phyloP scores from a whole-genome alignment of 306 rosid species.

The Cicer judaicum region DNA sequence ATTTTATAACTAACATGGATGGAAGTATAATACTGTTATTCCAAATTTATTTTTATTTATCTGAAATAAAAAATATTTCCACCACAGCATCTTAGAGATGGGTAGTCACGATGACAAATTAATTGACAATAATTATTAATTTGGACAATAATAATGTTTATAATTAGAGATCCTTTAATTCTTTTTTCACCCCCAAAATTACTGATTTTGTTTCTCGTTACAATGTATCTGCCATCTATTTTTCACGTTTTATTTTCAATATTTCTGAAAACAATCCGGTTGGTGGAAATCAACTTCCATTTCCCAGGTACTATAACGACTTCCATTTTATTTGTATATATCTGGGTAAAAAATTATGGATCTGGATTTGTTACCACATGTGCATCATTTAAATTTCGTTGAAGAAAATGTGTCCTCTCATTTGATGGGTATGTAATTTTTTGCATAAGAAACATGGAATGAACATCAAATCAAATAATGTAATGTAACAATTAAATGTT shows the following conservation, averaged over 20 bases:
- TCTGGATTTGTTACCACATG: slow-evolving; percentile 16
- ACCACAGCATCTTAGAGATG: no score
- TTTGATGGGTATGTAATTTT: slow-evolving; percentile 9
- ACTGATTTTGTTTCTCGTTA: not conserved
- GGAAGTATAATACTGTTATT: no score
- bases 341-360: not conserved
- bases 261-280: slow-evolving; percentile 39
- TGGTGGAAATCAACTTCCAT: slow-evolving; percentile 43
- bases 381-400: slow-evolving; percentile 37
- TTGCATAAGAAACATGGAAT: not conserved
- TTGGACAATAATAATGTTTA: not conserved
- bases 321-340: slow-evolving; percentile 1
- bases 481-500: slow-evolving; percentile 2
- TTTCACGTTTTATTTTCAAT: slow-evolving; percentile 23
- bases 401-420: not conserved
- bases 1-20: no score
- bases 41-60: no score
- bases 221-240: not conserved
- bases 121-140: no score
- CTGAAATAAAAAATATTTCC: no score
- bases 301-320: slow-evolving; percentile 44
- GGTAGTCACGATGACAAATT: no score
- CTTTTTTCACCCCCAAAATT: not conserved
- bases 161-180: slow-evolving; percentile 2
- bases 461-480: slow-evolving; percentile 5